phyloP scores from a whole-genome alignment of 768 basidiomycete genomes.

The Leccinum obscurum region DNA sequence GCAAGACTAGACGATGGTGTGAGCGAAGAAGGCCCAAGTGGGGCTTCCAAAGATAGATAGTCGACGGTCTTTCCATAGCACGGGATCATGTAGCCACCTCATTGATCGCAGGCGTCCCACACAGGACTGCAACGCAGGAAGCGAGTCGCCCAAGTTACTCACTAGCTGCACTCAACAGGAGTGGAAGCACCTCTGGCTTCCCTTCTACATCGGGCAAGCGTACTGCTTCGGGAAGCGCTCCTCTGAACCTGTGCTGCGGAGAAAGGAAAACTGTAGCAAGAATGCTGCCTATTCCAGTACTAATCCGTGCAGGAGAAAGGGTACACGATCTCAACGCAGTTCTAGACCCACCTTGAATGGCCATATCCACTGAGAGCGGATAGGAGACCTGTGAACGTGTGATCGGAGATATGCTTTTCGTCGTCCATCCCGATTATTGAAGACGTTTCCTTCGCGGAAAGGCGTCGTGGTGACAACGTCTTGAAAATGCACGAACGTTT shows the following conservation, averaged over 20 bases:
- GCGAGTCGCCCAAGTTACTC: background rate
- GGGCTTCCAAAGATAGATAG: background rate
- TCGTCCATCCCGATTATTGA: conserved; percentile 4
- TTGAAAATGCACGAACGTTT: background rate
- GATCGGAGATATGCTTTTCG: conserved; percentile 33
- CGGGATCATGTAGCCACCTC: conserved; percentile 15
- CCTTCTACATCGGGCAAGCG: conserved; percentile 15
- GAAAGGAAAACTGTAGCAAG: conserved; percentile 9
- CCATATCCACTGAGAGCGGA: conserved; percentile 53
- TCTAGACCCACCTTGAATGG: conserved; percentile 35
- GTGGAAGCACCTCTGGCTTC: conserved; percentile 23
- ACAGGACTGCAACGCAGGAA: conserved; percentile 10
- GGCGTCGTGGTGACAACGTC: conserved; percentile 3
- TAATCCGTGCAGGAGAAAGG: conserved; percentile 12
- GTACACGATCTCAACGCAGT: conserved; percentile 6
- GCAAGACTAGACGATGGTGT: conserved; percentile 47
- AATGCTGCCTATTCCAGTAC: conserved; percentile 20
- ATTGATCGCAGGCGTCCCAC: conserved; percentile 3
- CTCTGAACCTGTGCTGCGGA: conserved; percentile 18
- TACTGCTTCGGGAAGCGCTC: conserved; percentile 11
- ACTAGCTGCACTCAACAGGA: conserved; percentile 18
- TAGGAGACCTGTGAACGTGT: conserved; percentile 22
- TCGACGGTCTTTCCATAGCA: background rate
- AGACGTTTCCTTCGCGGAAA: conserved; percentile 13
- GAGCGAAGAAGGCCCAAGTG: conserved; percentile 2